A percentile compares a stretch with the other conserved stretches of the same genome.
These are phyloP conservation scores for Collybiopsis luxurians DNA, from an alignment of 768 basidiomycete species.

Conservation along the genomic window DNA sequence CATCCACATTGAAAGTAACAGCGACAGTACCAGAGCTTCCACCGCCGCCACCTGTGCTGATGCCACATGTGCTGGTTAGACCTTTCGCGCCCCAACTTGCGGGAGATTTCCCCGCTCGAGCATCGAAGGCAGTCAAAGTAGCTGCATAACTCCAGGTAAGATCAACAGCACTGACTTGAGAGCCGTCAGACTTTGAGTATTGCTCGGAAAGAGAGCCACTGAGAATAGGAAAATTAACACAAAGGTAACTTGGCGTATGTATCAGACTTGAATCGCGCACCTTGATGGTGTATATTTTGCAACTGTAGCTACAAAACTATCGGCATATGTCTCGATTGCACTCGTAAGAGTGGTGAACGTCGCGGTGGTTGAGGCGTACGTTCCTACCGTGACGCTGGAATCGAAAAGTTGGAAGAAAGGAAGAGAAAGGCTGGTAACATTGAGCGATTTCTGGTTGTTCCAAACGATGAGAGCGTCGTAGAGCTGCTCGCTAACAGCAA, in stretches of 20 bases:
- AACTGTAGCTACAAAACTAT: constrained; percentile 56
- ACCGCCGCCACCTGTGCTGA: constrained; percentile 10
- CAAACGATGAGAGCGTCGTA: constrained; percentile 71
- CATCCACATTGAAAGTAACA: constrained; percentile 59
- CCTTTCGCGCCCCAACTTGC: constrained; percentile 67
- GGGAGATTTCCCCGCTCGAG: constrained; percentile 38
- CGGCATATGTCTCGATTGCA: constrained; percentile 56
- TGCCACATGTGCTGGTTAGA: constrained; percentile 39
- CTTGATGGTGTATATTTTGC: constrained; percentile 60
- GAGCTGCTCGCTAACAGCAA: constrained; percentile 73
- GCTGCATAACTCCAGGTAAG: constrained; percentile 79
- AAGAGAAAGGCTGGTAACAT: constrained; percentile 58
- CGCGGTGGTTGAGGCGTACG: constrained; percentile 46
- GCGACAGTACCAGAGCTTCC: constrained; percentile 40
- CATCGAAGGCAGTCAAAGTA: constrained; percentile 56
- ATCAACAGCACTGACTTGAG: constrained; percentile 57
- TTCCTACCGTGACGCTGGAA: constrained; percentile 20
- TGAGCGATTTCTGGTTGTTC: constrained; percentile 46
- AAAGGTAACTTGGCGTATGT: too few species aligned
- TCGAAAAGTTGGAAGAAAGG: constrained; percentile 67
- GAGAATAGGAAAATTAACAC: too few species aligned
- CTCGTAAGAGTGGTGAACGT: constrained; percentile 44
- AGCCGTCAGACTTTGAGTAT: constrained; percentile 46
- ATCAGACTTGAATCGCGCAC: constrained; percentile 31
- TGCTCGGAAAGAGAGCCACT: constrained; percentile 54